Evolutionary conservation across 108 stramenopile species (phyloP).

Genomic region (Nitzschia palea): DNA sequence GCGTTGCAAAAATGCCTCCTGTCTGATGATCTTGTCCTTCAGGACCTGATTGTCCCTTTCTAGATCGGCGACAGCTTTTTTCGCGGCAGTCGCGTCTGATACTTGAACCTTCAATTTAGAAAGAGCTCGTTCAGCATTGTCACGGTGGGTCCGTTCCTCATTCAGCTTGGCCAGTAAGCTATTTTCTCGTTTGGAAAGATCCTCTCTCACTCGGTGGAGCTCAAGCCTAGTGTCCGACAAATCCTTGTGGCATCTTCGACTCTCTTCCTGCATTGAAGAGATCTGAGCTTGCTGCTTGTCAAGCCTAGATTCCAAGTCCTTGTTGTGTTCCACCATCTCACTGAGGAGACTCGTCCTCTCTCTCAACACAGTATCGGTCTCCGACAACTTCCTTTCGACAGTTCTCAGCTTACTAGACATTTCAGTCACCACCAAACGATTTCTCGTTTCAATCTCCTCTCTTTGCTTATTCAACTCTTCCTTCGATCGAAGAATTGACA

Average conservation of each 20-base stretch:
- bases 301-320: conserved; percentile 20
- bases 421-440: conserved; percentile 11
- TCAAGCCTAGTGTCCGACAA: conserved; percentile 3
- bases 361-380: conserved; percentile 11
- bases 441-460: background rate
- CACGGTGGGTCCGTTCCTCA: conserved; percentile 22
- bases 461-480: conserved; percentile 10
- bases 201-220: conserved; percentile 5
- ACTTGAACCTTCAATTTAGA: conserved; percentile 3
- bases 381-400: conserved; percentile 2
- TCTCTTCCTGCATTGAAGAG: conserved; percentile 7
- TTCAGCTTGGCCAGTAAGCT: conserved; percentile 11
- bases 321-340: conserved; percentile 46
- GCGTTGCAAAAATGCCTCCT: conserved; percentile 48
- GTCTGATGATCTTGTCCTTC: conserved; percentile 55
- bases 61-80: conserved; percentile 30
- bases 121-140: conserved; percentile 21
- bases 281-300: conserved; percentile 22
- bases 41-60: conserved; percentile 57
- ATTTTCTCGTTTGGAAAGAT: conserved; percentile 12
- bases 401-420: conserved; percentile 2
- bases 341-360: conserved; percentile 28
- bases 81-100: conserved; percentile 11
- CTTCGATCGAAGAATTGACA: conserved; percentile 8
- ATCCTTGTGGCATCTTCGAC: conserved; percentile 4